A percentile compares a stretch with the other conserved stretches of the same genome.
Conservation (phyloP, 2,329 filamentous ascomycete genomes). For the Raffaelea ambrosiae region DNA sequence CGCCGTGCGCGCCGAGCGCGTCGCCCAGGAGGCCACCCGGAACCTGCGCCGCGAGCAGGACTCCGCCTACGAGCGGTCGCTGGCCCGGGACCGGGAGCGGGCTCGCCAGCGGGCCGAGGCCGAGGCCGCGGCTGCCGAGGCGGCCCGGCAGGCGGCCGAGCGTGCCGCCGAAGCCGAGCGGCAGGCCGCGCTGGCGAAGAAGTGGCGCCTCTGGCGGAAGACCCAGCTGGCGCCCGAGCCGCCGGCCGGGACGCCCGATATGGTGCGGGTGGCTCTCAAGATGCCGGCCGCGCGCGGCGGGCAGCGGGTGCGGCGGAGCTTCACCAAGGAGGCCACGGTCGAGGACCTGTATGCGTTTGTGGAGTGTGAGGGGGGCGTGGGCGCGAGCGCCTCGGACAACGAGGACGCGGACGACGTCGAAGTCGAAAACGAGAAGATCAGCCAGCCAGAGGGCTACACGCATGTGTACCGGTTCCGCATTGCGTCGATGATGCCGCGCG, state of each 20-base stretch:
- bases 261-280: constrained; percentile 63
- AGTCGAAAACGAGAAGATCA: constrained; percentile 31
- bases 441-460: constrained; percentile 60
- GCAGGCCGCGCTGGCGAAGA: constrained; percentile 30
- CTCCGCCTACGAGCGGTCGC: constrained; percentile 82
- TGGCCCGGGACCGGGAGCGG: constrained; percentile 81
- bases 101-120: constrained; percentile 69
- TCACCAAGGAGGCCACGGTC: constrained; percentile 58
- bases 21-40: constrained; percentile 73
- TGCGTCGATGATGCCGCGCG: constrained; percentile 75
- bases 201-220: constrained; percentile 75
- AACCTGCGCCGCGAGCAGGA: constrained; percentile 83
- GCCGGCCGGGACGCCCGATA: constrained; percentile 48
- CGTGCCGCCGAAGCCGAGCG: constrained; percentile 52
- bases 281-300: constrained; percentile 54
- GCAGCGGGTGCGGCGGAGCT: constrained; percentile 63
- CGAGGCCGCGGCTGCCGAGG: constrained; percentile 59
- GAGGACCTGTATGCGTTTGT: constrained; percentile 96
- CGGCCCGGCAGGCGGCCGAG: constrained; percentile 51
- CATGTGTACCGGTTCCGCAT: constrained; percentile 82
- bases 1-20: constrained; percentile 64
- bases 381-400: constrained; percentile 55
- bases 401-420: constrained; percentile 15
- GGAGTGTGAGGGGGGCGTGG: too few relatives aligned
- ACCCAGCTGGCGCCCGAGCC: constrained; percentile 59